Conservation (phyloP, 2,329 filamentous ascomycete genomes). For the Fonsecaea pedrosoi region DNA sequence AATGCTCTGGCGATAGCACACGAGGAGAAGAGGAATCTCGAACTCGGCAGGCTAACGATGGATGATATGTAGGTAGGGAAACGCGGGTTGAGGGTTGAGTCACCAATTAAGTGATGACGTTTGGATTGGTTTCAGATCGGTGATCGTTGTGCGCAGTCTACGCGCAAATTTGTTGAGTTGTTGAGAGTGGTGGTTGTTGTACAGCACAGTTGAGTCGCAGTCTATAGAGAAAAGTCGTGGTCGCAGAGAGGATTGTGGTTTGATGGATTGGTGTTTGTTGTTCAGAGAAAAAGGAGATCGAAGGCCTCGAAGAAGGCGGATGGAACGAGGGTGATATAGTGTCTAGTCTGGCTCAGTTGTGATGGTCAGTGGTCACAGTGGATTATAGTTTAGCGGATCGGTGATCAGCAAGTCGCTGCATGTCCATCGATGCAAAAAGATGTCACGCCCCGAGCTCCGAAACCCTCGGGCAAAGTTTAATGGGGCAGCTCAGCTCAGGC, state of each 20-base stretch:
- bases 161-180: neutral
- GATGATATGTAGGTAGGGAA: neutral
- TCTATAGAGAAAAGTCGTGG: neutral
- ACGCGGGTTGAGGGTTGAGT: neutral
- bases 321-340: conserved; percentile 19
- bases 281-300: conserved; percentile 9
- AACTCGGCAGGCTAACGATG: neutral
- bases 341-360: neutral
- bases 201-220: neutral
- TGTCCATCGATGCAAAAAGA: conserved; percentile 15
- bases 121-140: conserved; percentile 4
- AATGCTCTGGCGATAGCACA: neutral
- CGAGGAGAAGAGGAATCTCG: neutral
- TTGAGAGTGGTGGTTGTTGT: conserved; percentile 1
- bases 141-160: neutral
- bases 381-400: neutral
- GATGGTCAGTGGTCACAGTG: neutral
- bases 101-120: conserved; percentile 4
- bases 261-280: neutral
- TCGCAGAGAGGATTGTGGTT: neutral
- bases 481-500: neutral
- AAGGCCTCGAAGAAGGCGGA: conserved; percentile 18
- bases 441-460: conserved; percentile 17
- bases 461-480: conserved; percentile 10
- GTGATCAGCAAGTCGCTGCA: neutral